A percentile compares a stretch with the other conserved stretches of the same genome.
Conservation (phyloP, 768 basidiomycete genomes). For the Mrakia gelida region DNA sequence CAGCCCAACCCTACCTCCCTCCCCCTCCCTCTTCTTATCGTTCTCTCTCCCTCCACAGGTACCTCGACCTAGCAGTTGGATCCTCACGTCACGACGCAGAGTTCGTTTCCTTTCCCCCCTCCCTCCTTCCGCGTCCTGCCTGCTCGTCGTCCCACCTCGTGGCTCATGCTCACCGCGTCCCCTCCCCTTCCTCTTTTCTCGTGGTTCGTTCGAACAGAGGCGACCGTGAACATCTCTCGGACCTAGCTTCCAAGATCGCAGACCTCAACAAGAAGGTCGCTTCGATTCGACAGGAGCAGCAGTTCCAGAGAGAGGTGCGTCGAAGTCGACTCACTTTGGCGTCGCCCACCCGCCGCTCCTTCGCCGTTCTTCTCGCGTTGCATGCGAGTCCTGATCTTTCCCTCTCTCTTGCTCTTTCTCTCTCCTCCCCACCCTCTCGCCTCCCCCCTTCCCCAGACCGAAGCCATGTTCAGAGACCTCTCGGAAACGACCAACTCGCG, state of each 20-base stretch:
- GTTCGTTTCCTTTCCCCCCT: slow-evolving; percentile 33
- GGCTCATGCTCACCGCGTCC: not conserved
- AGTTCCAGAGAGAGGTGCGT: slow-evolving; percentile 81
- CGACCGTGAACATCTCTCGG: slow-evolving; percentile 43
- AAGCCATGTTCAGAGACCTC: slow-evolving; percentile 79
- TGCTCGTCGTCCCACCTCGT: not conserved
- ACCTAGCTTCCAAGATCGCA: slow-evolving; percentile 57
- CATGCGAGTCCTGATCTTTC: not conserved
- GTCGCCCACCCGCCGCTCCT: not conserved
- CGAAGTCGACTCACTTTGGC: not conserved
- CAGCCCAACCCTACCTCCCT: not conserved
- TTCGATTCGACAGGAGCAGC: slow-evolving; percentile 90
- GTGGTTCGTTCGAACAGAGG: slow-evolving; percentile 31
- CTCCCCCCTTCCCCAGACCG: slow-evolving; percentile 48
- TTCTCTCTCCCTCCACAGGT: slow-evolving; percentile 20
- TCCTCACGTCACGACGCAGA: slow-evolving; percentile 79
- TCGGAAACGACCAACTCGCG: slow-evolving; percentile 86
- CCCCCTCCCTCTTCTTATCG: not conserved
- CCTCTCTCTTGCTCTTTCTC: not conserved
- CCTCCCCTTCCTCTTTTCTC: not conserved
- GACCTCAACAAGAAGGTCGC: slow-evolving; percentile 91
- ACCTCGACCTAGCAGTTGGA: slow-evolving; percentile 91
- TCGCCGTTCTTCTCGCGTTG: not conserved
- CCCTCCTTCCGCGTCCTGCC: not conserved
- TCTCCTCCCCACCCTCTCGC: not conserved